Conservation (phyloP, 2,329 filamentous ascomycete species). For the Lachnellula subtilissima region DNA sequence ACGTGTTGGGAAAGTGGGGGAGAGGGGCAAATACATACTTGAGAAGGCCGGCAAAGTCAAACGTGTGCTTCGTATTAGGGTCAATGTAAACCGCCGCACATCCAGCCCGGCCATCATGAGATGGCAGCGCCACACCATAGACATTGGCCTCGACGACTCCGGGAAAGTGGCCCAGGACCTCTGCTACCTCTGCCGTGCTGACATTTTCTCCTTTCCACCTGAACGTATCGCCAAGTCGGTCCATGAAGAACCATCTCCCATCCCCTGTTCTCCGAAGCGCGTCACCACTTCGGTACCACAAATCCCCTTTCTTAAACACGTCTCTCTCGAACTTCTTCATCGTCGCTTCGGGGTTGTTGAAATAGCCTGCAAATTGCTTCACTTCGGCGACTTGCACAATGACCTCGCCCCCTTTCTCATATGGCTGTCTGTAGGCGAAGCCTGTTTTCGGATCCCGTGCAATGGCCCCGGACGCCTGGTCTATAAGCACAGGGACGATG, state of each 20-base stretch:
- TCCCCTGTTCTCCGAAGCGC: constrained; percentile 56
- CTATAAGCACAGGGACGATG: constrained; percentile 63
- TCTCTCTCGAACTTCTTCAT: constrained; percentile 59
- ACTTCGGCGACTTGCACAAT: constrained; percentile 56
- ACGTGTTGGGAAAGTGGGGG: not conserved
- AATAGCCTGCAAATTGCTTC: constrained; percentile 62
- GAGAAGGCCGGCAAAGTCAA: constrained; percentile 58
- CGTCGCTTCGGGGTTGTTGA: constrained; percentile 61
- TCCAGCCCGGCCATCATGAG: constrained; percentile 64
- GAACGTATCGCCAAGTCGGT: constrained; percentile 68
- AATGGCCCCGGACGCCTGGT: constrained; percentile 64
- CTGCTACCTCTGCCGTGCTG: constrained; percentile 61
- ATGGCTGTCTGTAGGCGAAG: constrained; percentile 57
- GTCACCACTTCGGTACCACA: constrained; percentile 66
- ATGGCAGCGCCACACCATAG: constrained; percentile 61
- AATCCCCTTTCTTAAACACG: constrained; percentile 62
- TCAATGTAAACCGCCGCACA: constrained; percentile 59
- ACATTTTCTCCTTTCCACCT: constrained; percentile 71
- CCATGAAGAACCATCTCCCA: constrained; percentile 65
- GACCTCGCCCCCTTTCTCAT: constrained; percentile 70
- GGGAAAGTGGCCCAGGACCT: constrained; percentile 55
- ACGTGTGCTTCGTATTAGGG: constrained; percentile 40
- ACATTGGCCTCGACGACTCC: constrained; percentile 63
- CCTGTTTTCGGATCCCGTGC: constrained; percentile 62
- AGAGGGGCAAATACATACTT: constrained; percentile 37